Base-by-base conservation (phyloP, 352 stramenopile genomes). In the Thraustotheca clavata region DNA sequence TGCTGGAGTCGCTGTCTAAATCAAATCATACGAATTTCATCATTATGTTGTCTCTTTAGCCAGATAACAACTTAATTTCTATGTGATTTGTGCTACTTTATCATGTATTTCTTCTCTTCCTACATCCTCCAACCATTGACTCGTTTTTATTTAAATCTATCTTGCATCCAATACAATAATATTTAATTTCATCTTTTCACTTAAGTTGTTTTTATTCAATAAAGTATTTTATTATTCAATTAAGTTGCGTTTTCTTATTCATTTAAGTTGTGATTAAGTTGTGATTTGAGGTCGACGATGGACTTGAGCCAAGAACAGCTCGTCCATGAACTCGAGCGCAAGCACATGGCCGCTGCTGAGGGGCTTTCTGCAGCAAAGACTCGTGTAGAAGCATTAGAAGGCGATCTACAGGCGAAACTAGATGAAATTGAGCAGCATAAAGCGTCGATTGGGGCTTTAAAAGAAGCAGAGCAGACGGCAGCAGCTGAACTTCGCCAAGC, bases 241-340 rank as follows among this genome's bases (percentile, higher is more conserved):
- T n/a, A n/a, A n/a, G n/a, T n/a, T n/a, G n/a, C n/a, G n/a, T n/a
- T n/a, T n/a, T n/a, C n/a, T n/a, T n/a, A n/a, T n/a, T n/a, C n/a
- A n/a, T n/a, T n/a, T n/a, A 43, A 20, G 38, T 43, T 43, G 24
- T 24, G 34, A 52, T 18, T 18, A 31, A 52, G 43, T 52, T 52
- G 43, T 3, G 43, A 52, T 52, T 52, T 52, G 43, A 52, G 43
- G 43, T 31, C 43, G 43, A 24, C 43, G 55, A 63, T 63, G 55
- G 55, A 63, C 27, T 47, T 63, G 55, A 63, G 54, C 55, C 55
- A 63, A 16, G 80, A 90, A 52, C 80, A 91, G 86, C 60, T 89
- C 54, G 67, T 89, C 27, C 83, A 91, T 57, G 83, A 91, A 48
- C 67, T 90, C 33, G 83, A 91, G 65, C 76, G 75, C 31, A 89